These are phyloP conservation scores for Beauveria scarabaeidicola DNA, from an alignment of 2,329 filamentous ascomycete species.

Conservation along the genomic window DNA sequence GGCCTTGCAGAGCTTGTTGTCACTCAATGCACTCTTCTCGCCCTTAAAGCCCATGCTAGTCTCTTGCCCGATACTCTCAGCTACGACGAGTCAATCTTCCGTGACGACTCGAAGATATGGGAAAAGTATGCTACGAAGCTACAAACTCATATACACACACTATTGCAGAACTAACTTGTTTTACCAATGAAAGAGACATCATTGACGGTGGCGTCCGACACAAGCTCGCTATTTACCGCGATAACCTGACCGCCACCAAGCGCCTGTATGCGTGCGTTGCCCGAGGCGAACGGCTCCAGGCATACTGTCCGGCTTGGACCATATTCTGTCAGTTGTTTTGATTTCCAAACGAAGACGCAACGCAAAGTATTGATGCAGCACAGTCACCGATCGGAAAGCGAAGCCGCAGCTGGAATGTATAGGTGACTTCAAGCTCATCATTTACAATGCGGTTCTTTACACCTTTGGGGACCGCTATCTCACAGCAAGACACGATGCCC, in stretches of 20 bases:
- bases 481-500: background rate
- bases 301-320: slow-evolving; percentile 8
- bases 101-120: background rate
- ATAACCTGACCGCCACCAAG: slow-evolving; percentile 3
- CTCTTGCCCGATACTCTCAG: background rate
- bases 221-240: slow-evolving; percentile 9
- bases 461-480: slow-evolving; percentile 6
- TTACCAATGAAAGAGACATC: background rate
- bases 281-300: background rate
- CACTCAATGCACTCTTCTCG: slow-evolving; percentile 5
- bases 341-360: background rate
- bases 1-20: slow-evolving; percentile 3
- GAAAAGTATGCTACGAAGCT: background rate
- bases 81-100: background rate
- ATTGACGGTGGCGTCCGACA: slow-evolving; percentile 3
- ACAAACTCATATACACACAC: background rate
- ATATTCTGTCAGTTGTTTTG: slow-evolving; percentile 5
- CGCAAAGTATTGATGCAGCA: background rate
- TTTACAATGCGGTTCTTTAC: background rate
- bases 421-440: background rate
- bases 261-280: slow-evolving; percentile 6
- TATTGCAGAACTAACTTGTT: background rate
- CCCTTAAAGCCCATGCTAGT: slow-evolving; percentile 5
- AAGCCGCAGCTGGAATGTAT: background rate
- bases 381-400: background rate